These are phyloP conservation scores for Microstegium vimineum DNA, from an alignment of 176 grass and related monocot species.

Conservation along the genomic window DNA sequence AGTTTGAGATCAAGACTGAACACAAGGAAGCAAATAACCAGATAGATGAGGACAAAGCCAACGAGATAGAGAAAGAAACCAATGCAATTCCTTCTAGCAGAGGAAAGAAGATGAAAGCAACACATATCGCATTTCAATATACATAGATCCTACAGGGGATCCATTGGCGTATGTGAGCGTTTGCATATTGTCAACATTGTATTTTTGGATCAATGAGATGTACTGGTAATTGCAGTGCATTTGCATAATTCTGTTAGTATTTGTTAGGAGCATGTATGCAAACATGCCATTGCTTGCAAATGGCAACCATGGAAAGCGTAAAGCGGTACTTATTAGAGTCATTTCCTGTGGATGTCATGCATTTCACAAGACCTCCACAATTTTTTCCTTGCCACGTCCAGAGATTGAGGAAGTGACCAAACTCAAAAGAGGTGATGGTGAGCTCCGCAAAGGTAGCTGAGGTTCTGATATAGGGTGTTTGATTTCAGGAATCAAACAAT, in stretches of 20 bases:
- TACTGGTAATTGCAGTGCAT: not conserved
- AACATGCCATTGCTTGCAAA: not conserved
- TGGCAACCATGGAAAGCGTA: not conserved
- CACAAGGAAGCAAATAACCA: conserved; percentile 17
- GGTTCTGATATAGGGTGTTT: too few species aligned
- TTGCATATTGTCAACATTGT: not conserved
- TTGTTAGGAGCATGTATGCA: not conserved
- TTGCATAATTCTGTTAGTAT: not conserved
- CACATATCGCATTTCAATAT: not conserved
- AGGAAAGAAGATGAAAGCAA: not conserved
- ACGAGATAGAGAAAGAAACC: not conserved
- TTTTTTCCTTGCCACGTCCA: conserved; percentile 13
- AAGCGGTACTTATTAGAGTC: not conserved
- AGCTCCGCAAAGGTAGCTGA: conserved; percentile 58
- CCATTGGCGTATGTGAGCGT: not conserved
- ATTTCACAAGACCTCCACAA: not conserved
- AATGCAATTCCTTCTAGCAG: not conserved
- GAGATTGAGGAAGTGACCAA: too few species aligned
- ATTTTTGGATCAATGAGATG: not conserved
- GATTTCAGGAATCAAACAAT: too few species aligned
- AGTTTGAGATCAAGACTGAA: not conserved
- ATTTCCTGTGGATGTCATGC: too few species aligned
- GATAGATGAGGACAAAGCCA: conserved; percentile 19
- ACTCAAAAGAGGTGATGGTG: too few species aligned
- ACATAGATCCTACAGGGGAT: not conserved